A percentile compares a stretch with the other conserved stretches of the same genome.
phyloP scores from a whole-genome alignment of 805 yeast species.

The Ogataea pignaliae region DNA sequence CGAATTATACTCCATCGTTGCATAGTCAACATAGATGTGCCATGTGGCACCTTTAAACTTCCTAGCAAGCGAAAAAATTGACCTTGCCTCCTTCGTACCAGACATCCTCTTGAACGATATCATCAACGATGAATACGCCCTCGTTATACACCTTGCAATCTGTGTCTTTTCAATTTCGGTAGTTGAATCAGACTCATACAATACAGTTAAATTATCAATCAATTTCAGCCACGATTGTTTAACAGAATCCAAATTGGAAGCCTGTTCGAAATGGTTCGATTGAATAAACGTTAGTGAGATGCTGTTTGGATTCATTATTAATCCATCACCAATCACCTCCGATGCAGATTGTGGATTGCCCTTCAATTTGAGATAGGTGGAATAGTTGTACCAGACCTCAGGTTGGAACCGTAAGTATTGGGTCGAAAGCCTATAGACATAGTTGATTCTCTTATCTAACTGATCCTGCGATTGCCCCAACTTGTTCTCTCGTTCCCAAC shows the following conservation, averaged over 20 bases:
- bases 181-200: constrained; percentile 28
- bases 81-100: constrained; percentile 55
- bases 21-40: constrained; percentile 78
- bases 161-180: constrained; percentile 4
- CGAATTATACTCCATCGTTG: constrained; percentile 70
- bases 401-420: constrained; percentile 60
- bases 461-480: constrained; percentile 50
- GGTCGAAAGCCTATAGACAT: constrained; percentile 68
- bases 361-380: constrained; percentile 15
- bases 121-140: constrained; percentile 67
- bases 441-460: constrained; percentile 55
- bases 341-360: constrained; percentile 21
- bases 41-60: constrained; percentile 58
- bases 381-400: constrained; percentile 71
- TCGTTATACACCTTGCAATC: constrained; percentile 44
- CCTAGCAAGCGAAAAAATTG: constrained; percentile 65
- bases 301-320: constrained; percentile 65
- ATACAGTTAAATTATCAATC: constrained; percentile 39
- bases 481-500: constrained; percentile 73
- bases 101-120: constrained; percentile 57
- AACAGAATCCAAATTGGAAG: constrained; percentile 46
- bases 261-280: constrained; percentile 66
- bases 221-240: constrained; percentile 46
- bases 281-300: constrained; percentile 60
- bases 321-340: constrained; percentile 49